phyloP scores from a whole-genome alignment of 2,329 filamentous ascomycete species.

The Diaporthe sp. region DNA sequence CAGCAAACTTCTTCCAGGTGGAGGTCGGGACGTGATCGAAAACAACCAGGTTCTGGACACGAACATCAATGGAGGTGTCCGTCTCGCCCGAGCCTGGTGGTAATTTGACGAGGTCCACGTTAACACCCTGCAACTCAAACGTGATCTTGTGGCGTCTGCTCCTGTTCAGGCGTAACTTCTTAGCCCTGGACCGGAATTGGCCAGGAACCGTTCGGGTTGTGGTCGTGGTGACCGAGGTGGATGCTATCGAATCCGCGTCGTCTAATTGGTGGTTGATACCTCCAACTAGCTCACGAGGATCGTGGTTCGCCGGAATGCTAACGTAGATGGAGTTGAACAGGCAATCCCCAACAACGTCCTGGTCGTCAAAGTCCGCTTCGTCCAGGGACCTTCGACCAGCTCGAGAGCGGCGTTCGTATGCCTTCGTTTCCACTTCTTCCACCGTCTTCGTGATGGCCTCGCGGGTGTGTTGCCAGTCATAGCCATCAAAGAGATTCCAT shows the following conservation, averaged over 20 bases:
- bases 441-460: constrained; percentile 90
- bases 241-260: constrained; percentile 91
- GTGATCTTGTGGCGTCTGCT: constrained; percentile 96
- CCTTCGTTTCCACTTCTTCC: constrained; percentile 86
- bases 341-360: constrained; percentile 93
- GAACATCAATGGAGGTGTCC: constrained; percentile 87
- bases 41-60: constrained; percentile 86
- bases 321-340: constrained; percentile 99
- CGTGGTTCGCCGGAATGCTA: constrained; percentile 86
- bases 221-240: constrained; percentile 76
- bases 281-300: constrained; percentile 83
- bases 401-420: constrained; percentile 78
- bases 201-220: constrained; percentile 63
- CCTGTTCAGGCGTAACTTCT: constrained; percentile 80
- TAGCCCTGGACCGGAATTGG: constrained; percentile 56
- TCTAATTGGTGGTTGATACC: constrained; percentile 93
- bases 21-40: constrained; percentile 96
- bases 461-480: constrained; percentile 92
- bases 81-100: constrained; percentile 84
- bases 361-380: constrained; percentile 77
- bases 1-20: constrained; percentile 98
- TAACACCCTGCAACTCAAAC: constrained; percentile 89
- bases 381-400: constrained; percentile 68
- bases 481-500: constrained; percentile 98
- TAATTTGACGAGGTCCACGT: constrained; percentile 85